Conservation (phyloP, 345 rosid species). For the Draba incana region DNA sequence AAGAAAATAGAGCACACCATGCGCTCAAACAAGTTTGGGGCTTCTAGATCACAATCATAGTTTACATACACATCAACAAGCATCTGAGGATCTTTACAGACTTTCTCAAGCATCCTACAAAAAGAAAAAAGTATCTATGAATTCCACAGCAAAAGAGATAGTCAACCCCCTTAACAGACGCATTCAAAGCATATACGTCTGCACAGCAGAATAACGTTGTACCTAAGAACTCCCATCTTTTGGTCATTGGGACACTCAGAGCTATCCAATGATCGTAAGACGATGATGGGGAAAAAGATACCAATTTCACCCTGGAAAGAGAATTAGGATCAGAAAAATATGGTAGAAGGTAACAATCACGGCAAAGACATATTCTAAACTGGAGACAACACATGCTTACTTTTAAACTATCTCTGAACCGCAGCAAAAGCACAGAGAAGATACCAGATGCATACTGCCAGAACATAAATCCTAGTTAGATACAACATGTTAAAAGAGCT, state of each 20-base stretch:
- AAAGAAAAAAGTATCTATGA: constrained; percentile 22
- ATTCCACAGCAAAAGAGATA: constrained; percentile 23
- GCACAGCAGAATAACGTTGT: constrained; percentile 39
- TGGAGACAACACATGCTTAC: constrained; percentile 52
- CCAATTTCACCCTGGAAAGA: constrained; percentile 89
- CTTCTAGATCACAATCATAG: constrained; percentile 98
- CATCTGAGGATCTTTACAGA: constrained; percentile 94
- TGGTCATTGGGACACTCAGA: constrained; percentile 72
- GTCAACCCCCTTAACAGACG: constrained; percentile 23
- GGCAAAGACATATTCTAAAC: constrained; percentile 29
- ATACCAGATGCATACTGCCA: constrained; percentile 98
- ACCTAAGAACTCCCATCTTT: constrained; percentile 91
- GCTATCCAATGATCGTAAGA: constrained; percentile 87
- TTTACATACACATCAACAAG: constrained; percentile 97
- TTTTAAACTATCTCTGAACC: constrained; percentile 95
- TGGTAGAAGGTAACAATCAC: constrained; percentile 10
- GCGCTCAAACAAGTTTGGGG: constrained; percentile 98
- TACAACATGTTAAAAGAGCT: constrained; percentile 31
- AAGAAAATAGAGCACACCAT: constrained; percentile 55
- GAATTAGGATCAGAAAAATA: constrained; percentile 21
- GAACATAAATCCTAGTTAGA: constrained; percentile 41
- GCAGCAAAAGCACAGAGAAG: constrained; percentile 85
- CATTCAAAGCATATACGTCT: constrained; percentile 32
- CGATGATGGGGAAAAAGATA: constrained; percentile 89
- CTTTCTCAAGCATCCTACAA: constrained; percentile 89